Percentiles rank a stretch among this genome's conserved stretches.
phyloP scores from a whole-genome alignment of 257 asterid genomes.

The Solanum peruvianum region DNA sequence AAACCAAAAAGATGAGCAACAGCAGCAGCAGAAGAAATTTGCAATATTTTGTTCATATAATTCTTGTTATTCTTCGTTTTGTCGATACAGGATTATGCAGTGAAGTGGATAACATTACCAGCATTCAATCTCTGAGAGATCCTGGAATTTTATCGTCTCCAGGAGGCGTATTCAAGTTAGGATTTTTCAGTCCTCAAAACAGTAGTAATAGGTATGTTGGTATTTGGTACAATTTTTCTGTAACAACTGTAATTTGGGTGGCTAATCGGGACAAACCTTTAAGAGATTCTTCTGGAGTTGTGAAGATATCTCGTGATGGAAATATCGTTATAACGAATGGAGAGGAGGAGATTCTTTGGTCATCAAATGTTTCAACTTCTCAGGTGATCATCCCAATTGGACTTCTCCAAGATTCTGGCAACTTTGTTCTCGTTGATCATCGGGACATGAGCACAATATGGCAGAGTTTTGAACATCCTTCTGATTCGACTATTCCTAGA shows the following conservation, averaged over 20 bases:
- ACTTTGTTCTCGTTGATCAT: neutral
- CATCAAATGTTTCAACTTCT: neutral
- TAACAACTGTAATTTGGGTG: neutral
- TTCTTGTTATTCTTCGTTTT: too few relatives aligned
- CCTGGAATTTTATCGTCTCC: neutral
- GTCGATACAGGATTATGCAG: neutral
- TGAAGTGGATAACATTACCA: neutral
- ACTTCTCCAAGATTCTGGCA: neutral
- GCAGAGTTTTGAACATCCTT: neutral
- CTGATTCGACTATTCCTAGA: neutral
- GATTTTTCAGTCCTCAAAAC: neutral
- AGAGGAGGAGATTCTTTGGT: neutral
- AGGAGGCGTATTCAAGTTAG: neutral
- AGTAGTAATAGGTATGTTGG: neutral
- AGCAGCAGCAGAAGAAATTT: neutral
- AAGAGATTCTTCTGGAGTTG: neutral
- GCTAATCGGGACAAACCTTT: neutral
- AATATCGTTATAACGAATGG: neutral
- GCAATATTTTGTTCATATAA: neutral
- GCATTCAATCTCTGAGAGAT: neutral
- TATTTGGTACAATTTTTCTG: neutral
- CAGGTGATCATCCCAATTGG: neutral
- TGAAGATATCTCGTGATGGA: neutral
- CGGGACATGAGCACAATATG: neutral
- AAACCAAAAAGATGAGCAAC: neutral